These are phyloP conservation scores for Akebia trifoliata DNA, from an alignment of 164 flowering plant genomes.

Conservation along the genomic window DNA sequence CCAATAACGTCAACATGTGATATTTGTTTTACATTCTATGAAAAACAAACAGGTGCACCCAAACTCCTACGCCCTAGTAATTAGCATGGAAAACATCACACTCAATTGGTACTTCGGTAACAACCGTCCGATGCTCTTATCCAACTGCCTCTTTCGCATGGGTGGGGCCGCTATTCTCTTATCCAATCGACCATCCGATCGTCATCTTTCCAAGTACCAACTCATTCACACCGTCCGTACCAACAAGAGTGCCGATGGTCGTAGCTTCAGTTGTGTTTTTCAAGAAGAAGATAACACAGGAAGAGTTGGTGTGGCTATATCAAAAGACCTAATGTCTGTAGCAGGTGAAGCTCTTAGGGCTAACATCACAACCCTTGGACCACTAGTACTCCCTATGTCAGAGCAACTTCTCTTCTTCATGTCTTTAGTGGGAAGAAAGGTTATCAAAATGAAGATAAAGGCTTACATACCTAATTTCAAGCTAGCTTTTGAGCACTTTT, in stretches of 20 bases:
- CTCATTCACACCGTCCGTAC: slow-evolving; percentile 79
- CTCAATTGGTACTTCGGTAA: slow-evolving; percentile 87
- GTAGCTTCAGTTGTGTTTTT: slow-evolving; percentile 52
- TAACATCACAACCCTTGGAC: slow-evolving; percentile 77
- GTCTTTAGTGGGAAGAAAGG: slow-evolving; percentile 46
- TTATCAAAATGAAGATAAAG: slow-evolving; percentile 54
- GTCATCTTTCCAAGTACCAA: slow-evolving; percentile 68
- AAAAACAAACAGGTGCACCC: slow-evolving; percentile 58
- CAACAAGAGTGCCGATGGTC: slow-evolving; percentile 71
- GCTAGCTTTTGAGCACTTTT: slow-evolving; percentile 79
- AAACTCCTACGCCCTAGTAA: slow-evolving; percentile 68
- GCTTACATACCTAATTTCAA: slow-evolving; percentile 84
- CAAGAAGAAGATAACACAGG: slow-evolving; percentile 56
- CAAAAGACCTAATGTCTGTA: slow-evolving; percentile 72
- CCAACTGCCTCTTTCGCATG: slow-evolving; percentile 84
- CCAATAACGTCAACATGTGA: too few relatives aligned
- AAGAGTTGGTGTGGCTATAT: slow-evolving; percentile 54
- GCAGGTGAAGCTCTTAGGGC: slow-evolving; percentile 79
- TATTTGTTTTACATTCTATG: too few relatives aligned
- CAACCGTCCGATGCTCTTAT: slow-evolving; percentile 74
- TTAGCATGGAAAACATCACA: slow-evolving; percentile 90
- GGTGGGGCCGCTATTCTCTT: slow-evolving; percentile 88
- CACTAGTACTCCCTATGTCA: slow-evolving; percentile 74
- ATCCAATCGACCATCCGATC: slow-evolving; percentile 58
- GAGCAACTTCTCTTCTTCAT: slow-evolving; percentile 68